These are phyloP conservation scores for Taphrina flavorubra DNA, from an alignment of 1,139 yeast species.

Conservation along the genomic window DNA sequence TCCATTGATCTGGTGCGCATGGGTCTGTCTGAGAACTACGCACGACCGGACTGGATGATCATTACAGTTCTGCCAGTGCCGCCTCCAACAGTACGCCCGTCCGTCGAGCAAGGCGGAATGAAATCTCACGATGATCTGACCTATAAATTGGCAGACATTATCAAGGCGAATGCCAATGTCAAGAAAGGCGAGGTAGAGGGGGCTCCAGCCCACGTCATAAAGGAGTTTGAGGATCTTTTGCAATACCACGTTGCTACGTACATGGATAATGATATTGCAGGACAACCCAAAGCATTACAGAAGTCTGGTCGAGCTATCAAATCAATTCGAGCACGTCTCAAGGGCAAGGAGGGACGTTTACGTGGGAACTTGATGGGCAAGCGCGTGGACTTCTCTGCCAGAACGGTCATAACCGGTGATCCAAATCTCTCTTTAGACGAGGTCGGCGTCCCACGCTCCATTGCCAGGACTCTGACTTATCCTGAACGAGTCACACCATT, in stretches of 20 bases:
- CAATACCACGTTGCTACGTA: conserved; percentile 99
- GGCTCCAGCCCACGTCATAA: conserved; percentile 96
- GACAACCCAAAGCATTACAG: conserved; percentile 98
- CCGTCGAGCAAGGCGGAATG: conserved; percentile 98
- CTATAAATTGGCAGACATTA: conserved; percentile 92
- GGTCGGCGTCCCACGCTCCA: conserved; percentile 97
- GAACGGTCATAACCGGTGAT: conserved; percentile 99
- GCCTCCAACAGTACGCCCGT: conserved; percentile 99
- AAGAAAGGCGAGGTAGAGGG: conserved; percentile 97
- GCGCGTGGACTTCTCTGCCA: conserved; percentile 98
- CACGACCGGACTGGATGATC: conserved; percentile 98
- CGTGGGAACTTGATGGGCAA: conserved; percentile 99
- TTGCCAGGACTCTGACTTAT: conserved; percentile 91
- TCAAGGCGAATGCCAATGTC: conserved; percentile 94
- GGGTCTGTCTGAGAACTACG: conserved; percentile 94
- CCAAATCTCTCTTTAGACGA: conserved; percentile 97
- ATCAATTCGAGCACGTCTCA: conserved; percentile 96
- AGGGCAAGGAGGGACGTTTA: conserved; percentile 98
- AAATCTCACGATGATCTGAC: conserved; percentile 99
- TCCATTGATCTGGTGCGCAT: conserved; percentile 78
- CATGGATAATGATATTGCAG: conserved; percentile 99
- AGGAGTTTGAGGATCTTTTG: conserved; percentile 91
- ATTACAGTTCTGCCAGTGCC: conserved; percentile 98
- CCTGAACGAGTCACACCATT: conserved; percentile 98
- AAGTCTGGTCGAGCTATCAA: conserved; percentile 98